Evolutionary conservation across 1,139 yeast genomes (phyloP), one percentile per base, ranked within the genome.

Genomic region (Debaryomyces sp.): DNA sequence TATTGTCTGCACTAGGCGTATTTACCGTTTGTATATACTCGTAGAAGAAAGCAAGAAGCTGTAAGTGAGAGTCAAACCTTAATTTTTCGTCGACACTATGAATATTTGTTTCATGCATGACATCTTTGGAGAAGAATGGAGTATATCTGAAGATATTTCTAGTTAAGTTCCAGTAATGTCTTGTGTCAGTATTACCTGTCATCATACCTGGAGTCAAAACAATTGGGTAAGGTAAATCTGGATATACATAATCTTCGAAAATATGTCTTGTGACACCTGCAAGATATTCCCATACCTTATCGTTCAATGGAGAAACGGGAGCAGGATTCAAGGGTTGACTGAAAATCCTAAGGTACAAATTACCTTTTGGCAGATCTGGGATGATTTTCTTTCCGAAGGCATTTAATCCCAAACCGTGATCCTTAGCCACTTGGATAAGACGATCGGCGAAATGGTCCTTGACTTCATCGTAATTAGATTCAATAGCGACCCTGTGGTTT

Each of bases 151-250:
- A 89, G 51, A 91, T 88, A 62, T 87, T 81, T 47, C 75, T 73
- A n/a, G 91, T 80, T 61, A 90, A 73, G 45, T 74, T 67, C 92
- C 95, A 88, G 69, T 87, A 89, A 62, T 82, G 80, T 61, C 81
- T 80, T 7, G 96, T 89, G 63, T 90, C 97, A 2, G 97, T 90
- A 66, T 89, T 90, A 29, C 89, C 96, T 5, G 89, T 77, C 82
- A 87, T 80, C 45, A 88, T 62, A 17, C 81, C 72, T 9, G 96
- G 95, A 1, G 91, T 71, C 21, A 82, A 71, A 45, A 87, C 72
- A 29, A 84, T 68, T 23, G 81, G 73, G 37, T 72, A 62, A 10
- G 60, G 62, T 29, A 67, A 49, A 32, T 70, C 66, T 8, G 73
- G 67, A 57, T 62, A 65, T 4, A 73, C 73, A 55, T 72, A 62